phyloP scores from a whole-genome alignment of 2,329 filamentous ascomycete species.

The Ampelomyces quisqualis region DNA sequence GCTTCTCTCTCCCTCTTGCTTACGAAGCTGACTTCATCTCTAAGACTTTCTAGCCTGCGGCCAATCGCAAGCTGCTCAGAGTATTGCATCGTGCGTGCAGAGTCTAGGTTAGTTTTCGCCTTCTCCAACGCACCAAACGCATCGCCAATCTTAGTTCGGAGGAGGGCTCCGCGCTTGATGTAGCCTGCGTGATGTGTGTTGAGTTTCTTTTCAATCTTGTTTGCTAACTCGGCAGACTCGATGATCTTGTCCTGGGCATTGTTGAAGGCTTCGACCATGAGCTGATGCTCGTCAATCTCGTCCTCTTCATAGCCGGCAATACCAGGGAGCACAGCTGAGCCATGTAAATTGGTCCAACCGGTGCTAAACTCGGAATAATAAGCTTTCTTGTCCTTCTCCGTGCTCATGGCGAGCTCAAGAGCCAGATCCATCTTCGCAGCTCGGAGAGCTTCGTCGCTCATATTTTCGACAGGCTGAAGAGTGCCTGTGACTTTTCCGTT shows the following conservation, averaged over 20 bases:
- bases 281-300: constrained; percentile 66
- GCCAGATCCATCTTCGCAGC: constrained; percentile 76
- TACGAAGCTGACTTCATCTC: constrained; percentile 81
- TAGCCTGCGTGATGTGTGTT: constrained; percentile 84
- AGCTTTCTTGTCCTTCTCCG: constrained; percentile 52
- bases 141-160: constrained; percentile 76
- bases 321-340: constrained; percentile 63
- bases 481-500: constrained; percentile 65
- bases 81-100: constrained; percentile 72
- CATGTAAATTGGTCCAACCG: constrained; percentile 54
- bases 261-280: constrained; percentile 72
- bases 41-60: constrained; percentile 69
- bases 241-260: constrained; percentile 72
- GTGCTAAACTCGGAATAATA: constrained; percentile 48
- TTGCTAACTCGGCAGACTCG: constrained; percentile 72
- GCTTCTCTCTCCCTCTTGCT: constrained; percentile 83
- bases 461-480: constrained; percentile 59
- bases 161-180: constrained; percentile 76
- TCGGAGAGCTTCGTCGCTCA: constrained; percentile 71
- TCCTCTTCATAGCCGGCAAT: constrained; percentile 78
- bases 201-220: constrained; percentile 94
- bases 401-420: constrained; percentile 60
- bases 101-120: constrained; percentile 69
- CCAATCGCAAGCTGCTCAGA: constrained; percentile 76
- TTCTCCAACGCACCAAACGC: constrained; percentile 73